phyloP scores from a whole-genome alignment of 495 filamentous ascomycete species.

The Parmelia sp. region DNA sequence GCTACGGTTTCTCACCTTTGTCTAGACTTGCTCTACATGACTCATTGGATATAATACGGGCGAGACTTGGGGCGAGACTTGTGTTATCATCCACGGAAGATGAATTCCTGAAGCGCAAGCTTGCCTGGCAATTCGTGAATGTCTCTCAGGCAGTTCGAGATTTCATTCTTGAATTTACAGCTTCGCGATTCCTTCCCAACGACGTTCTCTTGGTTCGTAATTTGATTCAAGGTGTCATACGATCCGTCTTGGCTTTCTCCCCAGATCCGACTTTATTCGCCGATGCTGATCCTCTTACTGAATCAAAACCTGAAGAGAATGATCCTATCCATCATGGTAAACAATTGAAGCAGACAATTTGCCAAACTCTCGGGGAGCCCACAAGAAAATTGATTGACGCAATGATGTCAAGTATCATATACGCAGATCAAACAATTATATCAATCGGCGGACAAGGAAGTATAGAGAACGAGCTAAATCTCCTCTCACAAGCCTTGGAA shows the following conservation, averaged over 20 bases:
- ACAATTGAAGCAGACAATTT: slow-evolving; percentile 33
- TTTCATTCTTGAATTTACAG: slow-evolving; percentile 46
- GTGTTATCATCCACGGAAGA: slow-evolving; percentile 37
- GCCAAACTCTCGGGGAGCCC: slow-evolving; percentile 40
- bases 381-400: slow-evolving; percentile 40
- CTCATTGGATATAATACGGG: slow-evolving; percentile 40
- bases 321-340: slow-evolving; percentile 26
- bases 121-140: slow-evolving; percentile 45
- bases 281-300: not conserved
- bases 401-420: slow-evolving; percentile 37
- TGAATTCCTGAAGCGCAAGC: slow-evolving; percentile 32
- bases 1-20: slow-evolving; percentile 7
- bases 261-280: slow-evolving; percentile 41
- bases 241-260: slow-evolving; percentile 40
- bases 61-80: slow-evolving; percentile 44
- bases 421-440: slow-evolving; percentile 45
- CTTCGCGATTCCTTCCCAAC: slow-evolving; percentile 43
- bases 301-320: not conserved
- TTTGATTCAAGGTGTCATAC: slow-evolving; percentile 46
- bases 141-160: slow-evolving; percentile 51
- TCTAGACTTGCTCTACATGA: slow-evolving; percentile 26
- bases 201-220: slow-evolving; percentile 45
- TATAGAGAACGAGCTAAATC: slow-evolving; percentile 26
- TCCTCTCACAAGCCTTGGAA: slow-evolving; percentile 11
- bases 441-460: slow-evolving; percentile 34